Percentiles rank a stretch among this genome's conserved stretches.
phyloP scores from a whole-genome alignment of 805 yeast species.

The Ogataea henricii region DNA sequence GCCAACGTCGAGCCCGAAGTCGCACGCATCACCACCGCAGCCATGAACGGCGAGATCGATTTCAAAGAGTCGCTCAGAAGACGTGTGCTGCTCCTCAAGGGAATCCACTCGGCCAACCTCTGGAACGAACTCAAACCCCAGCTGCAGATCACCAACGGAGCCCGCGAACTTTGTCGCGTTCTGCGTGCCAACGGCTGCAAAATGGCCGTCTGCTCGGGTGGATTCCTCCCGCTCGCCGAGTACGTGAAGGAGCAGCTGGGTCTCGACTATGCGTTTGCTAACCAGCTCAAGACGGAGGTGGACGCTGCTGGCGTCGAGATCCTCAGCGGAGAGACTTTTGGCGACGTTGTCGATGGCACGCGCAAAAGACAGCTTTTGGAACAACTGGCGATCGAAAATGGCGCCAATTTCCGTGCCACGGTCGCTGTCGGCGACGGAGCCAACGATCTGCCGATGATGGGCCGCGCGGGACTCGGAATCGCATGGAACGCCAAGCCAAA shows the following conservation, averaged over 20 bases:
- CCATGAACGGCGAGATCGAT: conserved; percentile 97
- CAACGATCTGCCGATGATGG: conserved; percentile 93
- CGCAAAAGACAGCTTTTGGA: conserved; percentile 74
- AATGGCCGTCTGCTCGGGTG: conserved; percentile 91
- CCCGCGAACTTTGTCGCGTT: conserved; percentile 63
- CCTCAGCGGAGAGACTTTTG: conserved; percentile 76
- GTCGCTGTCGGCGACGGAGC: conserved; percentile 98
- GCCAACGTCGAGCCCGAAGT: conserved; percentile 91
- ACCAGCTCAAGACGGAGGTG: conserved; percentile 52
- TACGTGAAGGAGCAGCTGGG: conserved; percentile 66
- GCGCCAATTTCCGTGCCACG: conserved; percentile 51
- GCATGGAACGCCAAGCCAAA: conserved; percentile 98
- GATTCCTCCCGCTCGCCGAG: conserved; percentile 85
- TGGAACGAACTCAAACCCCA: conserved; percentile 79
- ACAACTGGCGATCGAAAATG: conserved; percentile 58
- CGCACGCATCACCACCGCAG: conserved; percentile 83
- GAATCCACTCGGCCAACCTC: conserved; percentile 68
- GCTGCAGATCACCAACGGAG: conserved; percentile 83
- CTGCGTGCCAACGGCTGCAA: conserved; percentile 64
- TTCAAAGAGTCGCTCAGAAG: conserved; percentile 76
- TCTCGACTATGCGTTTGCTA: conserved; percentile 89
- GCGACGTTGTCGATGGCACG: conserved; percentile 83
- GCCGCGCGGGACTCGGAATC: conserved; percentile 84
- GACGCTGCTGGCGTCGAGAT: conserved; percentile 42
- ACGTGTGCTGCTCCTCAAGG: conserved; percentile 79